Evolutionary conservation across 179 eudicot species (phyloP).

Genomic region (Silene vulgaris): DNA sequence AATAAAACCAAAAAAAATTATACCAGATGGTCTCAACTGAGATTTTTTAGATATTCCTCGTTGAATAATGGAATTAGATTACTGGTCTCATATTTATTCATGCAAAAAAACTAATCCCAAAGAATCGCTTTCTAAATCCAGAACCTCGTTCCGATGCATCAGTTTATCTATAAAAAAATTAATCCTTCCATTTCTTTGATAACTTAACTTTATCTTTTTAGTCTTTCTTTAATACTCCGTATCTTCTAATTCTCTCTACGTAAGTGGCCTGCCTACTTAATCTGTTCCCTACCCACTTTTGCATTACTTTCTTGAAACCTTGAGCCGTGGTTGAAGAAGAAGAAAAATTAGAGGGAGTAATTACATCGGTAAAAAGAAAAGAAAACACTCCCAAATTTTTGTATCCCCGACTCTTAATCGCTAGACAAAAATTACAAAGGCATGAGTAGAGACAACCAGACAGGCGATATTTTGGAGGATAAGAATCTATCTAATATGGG

Average conservation of each 20-base stretch:
- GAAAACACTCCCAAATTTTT: not conserved
- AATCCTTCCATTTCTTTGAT: not conserved
- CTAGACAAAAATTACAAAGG: not conserved
- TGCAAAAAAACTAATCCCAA: not conserved
- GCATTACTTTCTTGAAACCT: no score
- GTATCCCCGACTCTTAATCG: not conserved
- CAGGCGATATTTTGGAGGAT: not conserved
- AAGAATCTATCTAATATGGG: not conserved
- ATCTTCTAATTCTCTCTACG: not conserved
- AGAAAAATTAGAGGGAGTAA: no score
- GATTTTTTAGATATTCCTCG: not conserved
- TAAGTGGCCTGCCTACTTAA: not conserved
- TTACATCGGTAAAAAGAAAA: not conserved
- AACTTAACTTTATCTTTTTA: not conserved
- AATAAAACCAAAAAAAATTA: not conserved
- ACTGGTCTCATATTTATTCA: not conserved
- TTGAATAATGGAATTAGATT: not conserved
- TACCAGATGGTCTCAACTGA: no score
- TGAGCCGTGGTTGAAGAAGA: no score
- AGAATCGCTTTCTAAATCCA: not conserved
- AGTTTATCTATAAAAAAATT: slow-evolving; percentile 2
- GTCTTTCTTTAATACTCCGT: not conserved
- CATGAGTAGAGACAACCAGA: no score
- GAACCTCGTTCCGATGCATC: not conserved
- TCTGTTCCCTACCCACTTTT: not conserved